Conservation (phyloP, 1,284 basidiomycete genomes). For the Boletus smithii region DNA sequence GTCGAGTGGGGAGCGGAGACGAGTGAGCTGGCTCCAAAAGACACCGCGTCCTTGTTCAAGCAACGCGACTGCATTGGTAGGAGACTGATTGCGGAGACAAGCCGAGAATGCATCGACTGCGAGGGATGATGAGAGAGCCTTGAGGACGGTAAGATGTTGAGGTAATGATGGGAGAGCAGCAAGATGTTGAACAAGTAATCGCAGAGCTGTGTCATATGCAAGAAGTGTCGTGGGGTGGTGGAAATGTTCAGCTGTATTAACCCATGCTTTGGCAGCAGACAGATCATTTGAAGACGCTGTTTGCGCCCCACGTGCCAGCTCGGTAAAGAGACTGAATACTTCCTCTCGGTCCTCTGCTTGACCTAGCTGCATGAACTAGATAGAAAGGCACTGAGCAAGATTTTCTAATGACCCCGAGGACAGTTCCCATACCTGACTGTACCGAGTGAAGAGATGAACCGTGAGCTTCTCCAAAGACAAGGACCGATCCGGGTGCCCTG, state of each 20-base stretch:
- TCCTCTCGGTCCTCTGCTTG: too few relatives aligned
- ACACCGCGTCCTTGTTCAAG: too few relatives aligned
- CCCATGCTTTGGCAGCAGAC: neutral
- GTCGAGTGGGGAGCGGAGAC: too few relatives aligned
- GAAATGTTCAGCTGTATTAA: neutral
- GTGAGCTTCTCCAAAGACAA: neutral
- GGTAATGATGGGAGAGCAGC: neutral
- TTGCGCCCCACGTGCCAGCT: neutral
- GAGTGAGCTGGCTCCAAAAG: too few relatives aligned
- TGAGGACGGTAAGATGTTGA: neutral
- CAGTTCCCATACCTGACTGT: neutral
- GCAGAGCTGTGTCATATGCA: neutral
- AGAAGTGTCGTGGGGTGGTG: too few relatives aligned
- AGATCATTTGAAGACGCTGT: neutral
- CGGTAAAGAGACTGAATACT: neutral
- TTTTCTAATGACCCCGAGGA: neutral
- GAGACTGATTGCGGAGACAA: neutral
- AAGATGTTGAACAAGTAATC: neutral
- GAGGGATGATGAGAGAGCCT: neutral
- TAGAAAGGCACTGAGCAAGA: neutral
- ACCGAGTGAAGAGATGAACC: neutral
- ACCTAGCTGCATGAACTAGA: neutral
- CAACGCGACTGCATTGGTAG: neutral
- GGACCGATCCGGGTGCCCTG: neutral
- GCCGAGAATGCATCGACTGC: constrained; percentile 1